These are phyloP conservation scores for Trypanosoma melophagium DNA, from an alignment of 208 protist species.

Conservation along the genomic window DNA sequence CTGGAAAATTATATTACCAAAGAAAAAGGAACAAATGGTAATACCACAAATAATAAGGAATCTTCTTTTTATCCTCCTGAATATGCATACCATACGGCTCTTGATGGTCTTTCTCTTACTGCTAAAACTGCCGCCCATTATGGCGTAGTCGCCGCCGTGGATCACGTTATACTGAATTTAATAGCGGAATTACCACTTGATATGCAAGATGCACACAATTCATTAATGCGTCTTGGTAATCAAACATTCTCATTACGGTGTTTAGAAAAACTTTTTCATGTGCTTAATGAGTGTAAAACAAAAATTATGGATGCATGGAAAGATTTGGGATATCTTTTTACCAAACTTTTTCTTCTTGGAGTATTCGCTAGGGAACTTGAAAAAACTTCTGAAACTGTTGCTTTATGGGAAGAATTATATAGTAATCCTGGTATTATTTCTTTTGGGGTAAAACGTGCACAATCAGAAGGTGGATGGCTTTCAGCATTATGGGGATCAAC, in stretches of 20 bases:
- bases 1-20: conserved; percentile 24
- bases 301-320: conserved; percentile 23
- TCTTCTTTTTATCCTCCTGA: conserved; percentile 4
- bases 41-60: not conserved
- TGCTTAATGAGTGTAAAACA: conserved; percentile 21
- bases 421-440: conserved; percentile 36
- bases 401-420: conserved; percentile 28
- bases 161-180: conserved; percentile 25
- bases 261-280: conserved; percentile 16
- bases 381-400: not conserved
- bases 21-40: not conserved
- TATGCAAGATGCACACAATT: conserved; percentile 8
- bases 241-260: conserved; percentile 6
- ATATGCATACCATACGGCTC: conserved; percentile 14
- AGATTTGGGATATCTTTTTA: conserved; percentile 21
- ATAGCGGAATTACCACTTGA: conserved; percentile 22
- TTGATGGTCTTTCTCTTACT: conserved; percentile 23
- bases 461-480: conserved; percentile 46
- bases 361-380: conserved; percentile 14
- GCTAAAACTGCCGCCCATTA: conserved; percentile 10
- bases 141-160: conserved; percentile 21
- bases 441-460: conserved; percentile 1
- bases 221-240: conserved; percentile 15
- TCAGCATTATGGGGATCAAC: conserved; percentile 43
- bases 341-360: conserved; percentile 27